Percentiles rank a stretch among this genome's conserved stretches.
Conservation (phyloP, 163 green algal species). For the Scenedesmus sp. region DNA sequence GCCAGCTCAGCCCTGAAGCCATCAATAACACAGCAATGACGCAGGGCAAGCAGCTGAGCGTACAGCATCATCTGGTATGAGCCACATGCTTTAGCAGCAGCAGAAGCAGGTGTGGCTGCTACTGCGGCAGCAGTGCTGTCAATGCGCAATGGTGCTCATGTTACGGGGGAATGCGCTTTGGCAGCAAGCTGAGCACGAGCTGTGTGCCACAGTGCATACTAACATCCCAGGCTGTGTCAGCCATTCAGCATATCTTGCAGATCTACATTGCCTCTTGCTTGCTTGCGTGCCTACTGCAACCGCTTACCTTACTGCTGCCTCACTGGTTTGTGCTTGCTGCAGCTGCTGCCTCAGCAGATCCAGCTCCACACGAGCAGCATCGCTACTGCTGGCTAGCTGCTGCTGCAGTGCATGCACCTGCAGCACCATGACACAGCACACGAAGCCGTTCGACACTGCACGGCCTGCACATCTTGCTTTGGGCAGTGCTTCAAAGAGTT, state of each 20-base stretch:
- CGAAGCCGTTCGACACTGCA: not conserved
- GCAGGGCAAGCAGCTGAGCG: not conserved
- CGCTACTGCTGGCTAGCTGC: constrained; percentile 18
- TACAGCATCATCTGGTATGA: not conserved
- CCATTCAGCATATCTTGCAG: too few species aligned
- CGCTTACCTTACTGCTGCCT: constrained; percentile 10
- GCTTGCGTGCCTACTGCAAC: not conserved
- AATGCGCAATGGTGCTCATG: too few species aligned
- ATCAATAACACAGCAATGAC: not conserved
- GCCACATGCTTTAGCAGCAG: not conserved
- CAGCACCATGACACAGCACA: not conserved
- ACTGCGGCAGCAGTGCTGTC: not conserved
- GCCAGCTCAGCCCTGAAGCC: not conserved
- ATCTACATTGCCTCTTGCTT: too few species aligned
- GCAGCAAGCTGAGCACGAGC: not conserved
- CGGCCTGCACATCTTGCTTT: too few species aligned
- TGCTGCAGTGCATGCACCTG: constrained; percentile 34
- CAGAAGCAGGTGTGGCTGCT: not conserved
- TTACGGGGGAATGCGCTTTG: not conserved
- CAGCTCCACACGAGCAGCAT: not conserved
- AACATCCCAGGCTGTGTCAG: too few species aligned
- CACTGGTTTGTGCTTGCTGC: not conserved
- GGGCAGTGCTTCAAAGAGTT: too few species aligned
- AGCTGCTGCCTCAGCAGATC: not conserved
- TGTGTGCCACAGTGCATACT: too few species aligned